Evolutionary conservation across 345 rosid genomes (phyloP), one percentile per base, ranked within the genome.

Genomic region (Trapa incisa): DNA sequence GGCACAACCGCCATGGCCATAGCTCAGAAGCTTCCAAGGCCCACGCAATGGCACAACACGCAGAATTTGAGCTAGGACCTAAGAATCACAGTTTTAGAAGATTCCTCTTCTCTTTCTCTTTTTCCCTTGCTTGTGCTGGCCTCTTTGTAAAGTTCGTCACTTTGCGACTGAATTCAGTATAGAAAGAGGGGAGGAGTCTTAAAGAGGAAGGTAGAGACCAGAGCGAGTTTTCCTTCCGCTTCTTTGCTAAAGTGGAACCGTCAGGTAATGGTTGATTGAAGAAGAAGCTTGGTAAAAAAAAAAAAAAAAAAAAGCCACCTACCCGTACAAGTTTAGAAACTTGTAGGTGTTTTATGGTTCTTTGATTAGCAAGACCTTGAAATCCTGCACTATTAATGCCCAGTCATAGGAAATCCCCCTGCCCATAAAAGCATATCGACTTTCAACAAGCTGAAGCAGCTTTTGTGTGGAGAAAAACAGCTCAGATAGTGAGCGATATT

Each of bases 1-100:
- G 77, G 82, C 64, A 73, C 78, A 82, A 84, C 76, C 60, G 86
- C 92, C 96, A 89, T 89, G 68, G 84, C 84, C 87, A 81, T 84
- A 32, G 47, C 68, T 67, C 63, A 32, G 33, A 35, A 54, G 63
- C 63, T 58, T 11, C 36, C 6, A 41, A 41, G 43, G 4, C 32
- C 32, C 33, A 17, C 32, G 0, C 60, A 17, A n/a, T 1, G 1
- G 2, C 60, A n/a, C 8, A 11, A 45, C 48, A 45, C 48, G 48
- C 11, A 41, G 1, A 41, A 41, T 4, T 41, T 3, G 43, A 8
- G 7, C 43, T 41, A 3, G 43, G 43, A 41, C 6, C 43, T 8
- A 41, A 41, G 43, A 3, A 41, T 41, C 43, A 41, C 43, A 54
- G 32, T n/a, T 54, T 54, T 11, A 8, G 32, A 6, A 54, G 11